phyloP scores from a whole-genome alignment of 768 basidiomycete species.

The Ephemerocybe angulata region DNA sequence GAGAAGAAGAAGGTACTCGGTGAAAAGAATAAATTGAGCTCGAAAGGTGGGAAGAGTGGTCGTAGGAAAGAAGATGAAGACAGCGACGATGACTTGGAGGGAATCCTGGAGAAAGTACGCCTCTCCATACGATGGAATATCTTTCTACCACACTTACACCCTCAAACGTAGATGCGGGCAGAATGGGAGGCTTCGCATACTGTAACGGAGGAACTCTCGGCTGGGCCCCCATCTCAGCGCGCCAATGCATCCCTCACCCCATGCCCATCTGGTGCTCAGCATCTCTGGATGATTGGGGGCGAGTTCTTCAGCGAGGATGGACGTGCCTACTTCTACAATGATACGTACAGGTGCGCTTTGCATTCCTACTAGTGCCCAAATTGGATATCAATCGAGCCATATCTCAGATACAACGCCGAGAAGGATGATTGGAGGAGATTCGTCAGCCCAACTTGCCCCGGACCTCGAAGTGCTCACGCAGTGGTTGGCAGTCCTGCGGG shows the following conservation, averaged over 20 bases:
- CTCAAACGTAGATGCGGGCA: slow-evolving; percentile 60
- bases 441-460: slow-evolving; percentile 79
- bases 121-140: background rate
- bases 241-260: slow-evolving; percentile 81
- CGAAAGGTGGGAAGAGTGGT: slow-evolving; percentile 11
- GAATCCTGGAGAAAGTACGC: slow-evolving; percentile 73
- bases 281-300: slow-evolving; percentile 82
- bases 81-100: slow-evolving; percentile 74
- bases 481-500: slow-evolving; percentile 67
- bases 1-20: slow-evolving; percentile 60
- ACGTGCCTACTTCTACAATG: slow-evolving; percentile 83
- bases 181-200: slow-evolving; percentile 82
- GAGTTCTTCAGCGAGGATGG: slow-evolving; percentile 88
- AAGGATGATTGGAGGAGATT: slow-evolving; percentile 93
- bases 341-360: slow-evolving; percentile 43
- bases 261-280: slow-evolving; percentile 68
- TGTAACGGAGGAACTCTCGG: slow-evolving; percentile 81
- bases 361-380: background rate
- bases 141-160: slow-evolving; percentile 5
- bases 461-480: slow-evolving; percentile 85
- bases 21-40: slow-evolving; percentile 23
- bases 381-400: too few species aligned
- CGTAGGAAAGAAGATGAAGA: slow-evolving; percentile 31
- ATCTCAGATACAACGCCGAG: slow-evolving; percentile 73
- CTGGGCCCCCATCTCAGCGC: slow-evolving; percentile 77